Base-by-base conservation (phyloP, 768 basidiomycete species). In the Multifurca ochricompacta region DNA sequence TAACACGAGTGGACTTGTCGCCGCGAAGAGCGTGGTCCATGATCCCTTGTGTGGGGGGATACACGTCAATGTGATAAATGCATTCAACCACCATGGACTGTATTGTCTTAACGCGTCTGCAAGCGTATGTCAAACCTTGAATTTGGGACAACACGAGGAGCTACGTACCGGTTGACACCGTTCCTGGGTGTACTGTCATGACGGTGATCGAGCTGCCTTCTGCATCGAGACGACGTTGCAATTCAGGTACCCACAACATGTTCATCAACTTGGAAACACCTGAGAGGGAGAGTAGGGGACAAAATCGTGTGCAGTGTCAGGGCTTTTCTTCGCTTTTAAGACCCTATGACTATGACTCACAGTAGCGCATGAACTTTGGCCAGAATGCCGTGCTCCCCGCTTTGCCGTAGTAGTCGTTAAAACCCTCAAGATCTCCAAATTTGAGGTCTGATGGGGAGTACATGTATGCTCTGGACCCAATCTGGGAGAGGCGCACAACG, bases 201-300 rank as follows among this genome's bases (percentile, higher is more conserved):
- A 25, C 48, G 14, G 41, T 52, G 31, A 36, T 52, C 23, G 36
- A 21, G 13, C 27, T 6, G 18, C 31, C 14, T 19, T 56, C 54
- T 13, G 14, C 48, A 25, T 56, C 42, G 31, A 51, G 48, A 3
- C 27, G 34, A 23, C 28, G 47, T 28, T 51, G 54, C 23, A 28
- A 42, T 18, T 47, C 37, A 10, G 13, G 18, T 14, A 44, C 21
- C 51, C 51, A 52, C 9, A 51, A 6, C 21, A 51, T 14, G 41
- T 51, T 51, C 50, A 51, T 51, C 39, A 40, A n/a, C 23, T 51
- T 51, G 14, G 51, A 42, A 1, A 39, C 31, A 30, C 40, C 40
- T 51, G 41, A 1, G 10, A 10, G 13, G 13, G 39, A n/a, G n/a
- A n/a, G n/a, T n/a, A n/a, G n/a, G n/a, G n/a, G n/a, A n/a, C n/a